These are phyloP conservation scores for Vitis hybrid DNA, from an alignment of 177 flowering plant species.

Conservation along the genomic window DNA sequence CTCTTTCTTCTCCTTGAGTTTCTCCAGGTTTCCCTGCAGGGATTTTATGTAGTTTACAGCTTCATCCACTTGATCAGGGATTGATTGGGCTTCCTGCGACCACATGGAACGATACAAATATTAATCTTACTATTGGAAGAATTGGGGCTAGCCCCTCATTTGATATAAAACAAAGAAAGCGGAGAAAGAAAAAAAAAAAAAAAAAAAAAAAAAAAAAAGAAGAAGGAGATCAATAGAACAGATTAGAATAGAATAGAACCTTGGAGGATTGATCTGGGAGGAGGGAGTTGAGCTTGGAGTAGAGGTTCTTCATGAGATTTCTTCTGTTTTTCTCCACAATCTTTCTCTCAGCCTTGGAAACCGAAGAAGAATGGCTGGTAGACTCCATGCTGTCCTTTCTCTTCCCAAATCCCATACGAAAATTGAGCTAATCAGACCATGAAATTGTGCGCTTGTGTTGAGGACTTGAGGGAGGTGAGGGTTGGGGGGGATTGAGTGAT, in stretches of 20 bases:
- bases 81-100: slow-evolving; percentile 28
- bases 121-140: background rate
- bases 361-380: slow-evolving; percentile 6
- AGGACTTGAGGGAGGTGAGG: no score
- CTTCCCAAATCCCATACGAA: background rate
- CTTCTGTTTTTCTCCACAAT: slow-evolving; percentile 41
- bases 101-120: background rate
- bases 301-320: slow-evolving; percentile 35
- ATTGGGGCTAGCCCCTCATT: no score
- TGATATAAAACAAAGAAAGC: no score
- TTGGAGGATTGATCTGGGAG: slow-evolving; percentile 22
- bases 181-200: background rate
- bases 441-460: background rate
- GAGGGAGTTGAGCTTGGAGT: slow-evolving; percentile 30
- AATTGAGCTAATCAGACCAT: background rate
- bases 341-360: slow-evolving; percentile 26
- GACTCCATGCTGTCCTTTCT: no score
- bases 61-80: slow-evolving; percentile 38
- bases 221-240: background rate
- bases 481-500: no score
- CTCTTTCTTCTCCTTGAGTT: slow-evolving; percentile 24
- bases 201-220: background rate
- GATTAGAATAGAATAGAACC: background rate
- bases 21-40: slow-evolving; percentile 24
- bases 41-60: slow-evolving; percentile 30